phyloP scores from a whole-genome alignment of 2,329 filamentous ascomycete genomes.

The Fusarium musae region DNA sequence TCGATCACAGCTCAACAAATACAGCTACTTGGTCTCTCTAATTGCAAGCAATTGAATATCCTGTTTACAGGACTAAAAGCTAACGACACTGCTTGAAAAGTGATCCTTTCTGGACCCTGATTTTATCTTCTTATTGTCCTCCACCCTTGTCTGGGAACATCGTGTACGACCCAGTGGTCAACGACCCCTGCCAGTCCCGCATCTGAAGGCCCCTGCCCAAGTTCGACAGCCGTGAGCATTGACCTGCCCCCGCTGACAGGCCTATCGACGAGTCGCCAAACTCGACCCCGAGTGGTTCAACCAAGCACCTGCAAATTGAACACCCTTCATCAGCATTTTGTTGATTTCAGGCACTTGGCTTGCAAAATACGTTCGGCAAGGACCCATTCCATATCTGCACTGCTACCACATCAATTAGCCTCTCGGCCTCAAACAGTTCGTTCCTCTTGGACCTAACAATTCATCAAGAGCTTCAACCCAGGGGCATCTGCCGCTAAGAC shows the following conservation, averaged over 20 bases:
- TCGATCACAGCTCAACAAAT: not conserved
- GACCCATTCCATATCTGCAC: slow-evolving; percentile 19
- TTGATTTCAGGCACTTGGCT: slow-evolving; percentile 19
- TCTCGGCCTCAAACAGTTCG: slow-evolving; percentile 1
- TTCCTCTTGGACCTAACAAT: slow-evolving; percentile 8
- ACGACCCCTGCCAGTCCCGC: slow-evolving; percentile 36
- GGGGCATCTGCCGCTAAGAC: slow-evolving; percentile 31
- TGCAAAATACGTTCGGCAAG: slow-evolving; percentile 17
- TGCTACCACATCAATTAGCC: slow-evolving; percentile 17
- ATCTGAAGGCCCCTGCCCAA: slow-evolving; percentile 27
- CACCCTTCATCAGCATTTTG: slow-evolving; percentile 22
- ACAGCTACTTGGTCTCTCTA: not conserved
- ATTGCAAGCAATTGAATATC: not conserved
- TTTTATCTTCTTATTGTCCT: slow-evolving; percentile 17
- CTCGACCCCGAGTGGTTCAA: slow-evolving; percentile 31
- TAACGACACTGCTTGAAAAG: slow-evolving; percentile 13
- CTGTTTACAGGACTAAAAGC: not conserved
- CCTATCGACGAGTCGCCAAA: slow-evolving; percentile 32
- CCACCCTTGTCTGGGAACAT: slow-evolving; percentile 31
- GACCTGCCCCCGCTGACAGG: slow-evolving; percentile 43
- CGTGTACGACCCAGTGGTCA: slow-evolving; percentile 25
- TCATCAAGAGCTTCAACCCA: not conserved
- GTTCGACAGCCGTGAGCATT: slow-evolving; percentile 42
- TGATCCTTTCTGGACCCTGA: slow-evolving; percentile 36
- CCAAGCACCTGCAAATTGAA: slow-evolving; percentile 38